Percentiles rank a stretch among this genome's conserved stretches.
Evolutionary conservation across 129 eudicot genomes (phyloP).

Genomic region (Escallonia rubra): DNA sequence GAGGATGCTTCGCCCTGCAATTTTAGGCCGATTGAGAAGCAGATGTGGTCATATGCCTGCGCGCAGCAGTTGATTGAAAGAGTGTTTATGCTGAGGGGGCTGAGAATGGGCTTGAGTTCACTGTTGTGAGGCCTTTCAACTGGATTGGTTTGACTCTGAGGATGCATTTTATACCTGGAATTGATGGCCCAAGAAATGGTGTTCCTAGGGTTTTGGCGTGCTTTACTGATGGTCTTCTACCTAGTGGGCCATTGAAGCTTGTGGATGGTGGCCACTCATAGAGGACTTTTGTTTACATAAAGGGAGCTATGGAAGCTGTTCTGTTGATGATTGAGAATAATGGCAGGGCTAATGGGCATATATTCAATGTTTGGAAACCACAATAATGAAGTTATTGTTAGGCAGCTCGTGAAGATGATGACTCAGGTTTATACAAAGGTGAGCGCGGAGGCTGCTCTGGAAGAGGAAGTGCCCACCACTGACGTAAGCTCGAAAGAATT

Average conservation of each 20-base stretch:
- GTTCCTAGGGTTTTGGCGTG: constrained; percentile 98
- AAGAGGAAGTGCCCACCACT: constrained; percentile 69
- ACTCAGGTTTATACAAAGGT: constrained; percentile 89
- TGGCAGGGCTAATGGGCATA: constrained; percentile 90
- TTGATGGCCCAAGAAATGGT: constrained; percentile 98
- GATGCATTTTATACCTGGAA: constrained; percentile 98
- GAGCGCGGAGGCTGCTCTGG: constrained; percentile 73
- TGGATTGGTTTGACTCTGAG: constrained; percentile 99
- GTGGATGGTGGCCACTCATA: constrained; percentile 97
- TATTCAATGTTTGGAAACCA: constrained; percentile 97
- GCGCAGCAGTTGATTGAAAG: constrained; percentile 96
- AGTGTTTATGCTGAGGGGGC: constrained; percentile 29
- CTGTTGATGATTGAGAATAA: constrained; percentile 96
- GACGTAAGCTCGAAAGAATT: constrained; percentile 92
- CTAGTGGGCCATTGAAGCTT: constrained; percentile 93
- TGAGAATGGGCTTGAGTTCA: constrained; percentile 90
- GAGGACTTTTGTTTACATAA: constrained; percentile 91
- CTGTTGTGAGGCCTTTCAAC: constrained; percentile 96
- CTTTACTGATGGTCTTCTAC: constrained; percentile 90
- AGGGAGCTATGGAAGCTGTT: constrained; percentile 98
- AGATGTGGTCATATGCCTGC: constrained; percentile 99
- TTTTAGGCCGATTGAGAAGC: constrained; percentile 95
- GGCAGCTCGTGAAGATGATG: constrained; percentile 99
- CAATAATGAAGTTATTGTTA: constrained; percentile 96
- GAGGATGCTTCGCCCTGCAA: constrained; percentile 92